Conservation (phyloP, 495 filamentous ascomycete species). For the Staphylotrichum longicolle region DNA sequence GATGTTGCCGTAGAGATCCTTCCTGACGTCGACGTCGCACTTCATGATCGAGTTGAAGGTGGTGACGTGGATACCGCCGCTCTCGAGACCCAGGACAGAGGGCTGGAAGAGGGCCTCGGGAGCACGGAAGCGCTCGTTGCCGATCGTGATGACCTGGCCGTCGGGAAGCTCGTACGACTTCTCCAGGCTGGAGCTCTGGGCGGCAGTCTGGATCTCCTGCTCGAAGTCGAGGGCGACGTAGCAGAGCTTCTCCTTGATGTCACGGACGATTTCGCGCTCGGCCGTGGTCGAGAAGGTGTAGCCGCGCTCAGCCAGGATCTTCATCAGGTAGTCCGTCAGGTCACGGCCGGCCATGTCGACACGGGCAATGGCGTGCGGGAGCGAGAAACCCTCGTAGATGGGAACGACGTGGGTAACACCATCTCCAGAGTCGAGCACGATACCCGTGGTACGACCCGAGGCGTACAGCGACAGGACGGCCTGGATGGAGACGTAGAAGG, state of each 20-base stretch:
- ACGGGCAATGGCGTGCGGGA: constrained; percentile 98
- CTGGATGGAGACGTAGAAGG: constrained; percentile 99
- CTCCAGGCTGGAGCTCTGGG: constrained; percentile 93
- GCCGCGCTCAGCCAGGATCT: constrained; percentile 97
- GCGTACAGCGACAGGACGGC: constrained; percentile 98
- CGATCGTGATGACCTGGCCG: constrained; percentile 99
- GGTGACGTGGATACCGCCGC: constrained; percentile 98
- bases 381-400: constrained; percentile 99
- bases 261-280: constrained; percentile 99
- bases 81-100: constrained; percentile 94
- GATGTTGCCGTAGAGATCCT: constrained; percentile 99
- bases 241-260: constrained; percentile 99
- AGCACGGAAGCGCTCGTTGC: constrained; percentile 99
- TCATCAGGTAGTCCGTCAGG: constrained; percentile 99
- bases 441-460: constrained; percentile 99
- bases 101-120: constrained; percentile 99
- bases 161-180: constrained; percentile 99
- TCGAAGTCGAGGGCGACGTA: constrained; percentile 99
- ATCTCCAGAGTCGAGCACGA: constrained; percentile 99
- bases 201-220: constrained; percentile 99
- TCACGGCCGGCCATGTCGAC: constrained; percentile 99
- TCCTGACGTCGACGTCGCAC: constrained; percentile 99
- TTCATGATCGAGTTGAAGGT: constrained; percentile 99
- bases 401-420: constrained; percentile 99
- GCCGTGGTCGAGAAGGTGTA: constrained; percentile 99